Base-by-base conservation (phyloP, 257 asterid species). In the Nicotiana benthamiana region DNA sequence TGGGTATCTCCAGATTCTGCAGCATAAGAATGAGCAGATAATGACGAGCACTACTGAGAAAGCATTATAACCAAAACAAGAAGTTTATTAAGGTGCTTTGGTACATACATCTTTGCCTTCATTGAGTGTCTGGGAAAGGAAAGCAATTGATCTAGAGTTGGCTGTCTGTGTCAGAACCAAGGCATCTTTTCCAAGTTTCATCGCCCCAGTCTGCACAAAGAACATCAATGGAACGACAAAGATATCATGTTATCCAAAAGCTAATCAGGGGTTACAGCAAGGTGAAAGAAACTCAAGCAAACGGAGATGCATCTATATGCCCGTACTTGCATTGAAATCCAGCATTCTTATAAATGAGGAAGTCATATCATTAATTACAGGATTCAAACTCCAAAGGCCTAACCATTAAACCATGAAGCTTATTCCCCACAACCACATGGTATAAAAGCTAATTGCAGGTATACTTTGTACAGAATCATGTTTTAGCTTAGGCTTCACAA, bases 111-210 rank as follows among this genome's bases (percentile, higher is more conserved):
- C 91, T 86, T 86, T 89, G 68, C 95, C 97, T 88, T 89, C 93
- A 82, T 93, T 93, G 43, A 93, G 83, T 30, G 92, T 84, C 89
- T 90, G 97, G 52, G 97, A 93, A 78, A 93, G 91, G 82, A 93
- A 93, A 60, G 97, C 97, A 75, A 93, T 78, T 79, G 97, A 91
- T 88, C 97, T 90, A 68, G 97, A 86, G 80, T 88, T 87, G 5
- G 86, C 81, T 77, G 93, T 88, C 86, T 93, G 97, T 30, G 97
- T 89, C 80, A 93, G 87, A 89, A 93, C 97, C 86, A 93, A 85
- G 83, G 93, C 94, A 89, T 93, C 97, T 86, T 89, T 93, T 70
- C 97, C 97, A 66, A 93, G 85, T 86, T 92, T 86, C 97, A 93
- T 93, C 48, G 95, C 94, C 59, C 97, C 97, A 11, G 93, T 90